These are phyloP conservation scores for Candida awuae DNA, from an alignment of 805 yeast species.

Conservation along the genomic window DNA sequence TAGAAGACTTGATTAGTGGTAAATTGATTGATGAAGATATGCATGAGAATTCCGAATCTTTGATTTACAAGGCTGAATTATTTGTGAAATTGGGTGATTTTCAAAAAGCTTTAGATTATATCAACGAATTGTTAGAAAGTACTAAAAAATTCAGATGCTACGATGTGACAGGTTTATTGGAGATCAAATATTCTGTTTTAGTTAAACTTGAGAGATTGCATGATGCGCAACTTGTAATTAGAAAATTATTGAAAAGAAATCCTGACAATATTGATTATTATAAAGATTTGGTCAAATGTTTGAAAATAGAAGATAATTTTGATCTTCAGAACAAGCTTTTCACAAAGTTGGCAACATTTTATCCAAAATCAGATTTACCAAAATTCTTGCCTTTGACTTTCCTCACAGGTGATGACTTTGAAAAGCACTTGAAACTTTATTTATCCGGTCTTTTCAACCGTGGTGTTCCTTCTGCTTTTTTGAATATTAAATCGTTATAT, in stretches of 20 bases:
- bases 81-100: slow-evolving; percentile 57
- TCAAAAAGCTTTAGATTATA: slow-evolving; percentile 52
- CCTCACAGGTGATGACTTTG: slow-evolving; percentile 39
- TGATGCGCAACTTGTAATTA: slow-evolving; percentile 63
- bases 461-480: slow-evolving; percentile 88
- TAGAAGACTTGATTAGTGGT: slow-evolving; percentile 67
- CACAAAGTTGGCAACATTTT: slow-evolving; percentile 54
- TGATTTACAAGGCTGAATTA: slow-evolving; percentile 62
- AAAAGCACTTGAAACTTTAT: slow-evolving; percentile 43
- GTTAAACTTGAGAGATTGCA: slow-evolving; percentile 39
- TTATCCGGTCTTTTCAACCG: slow-evolving; percentile 54
- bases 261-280: slow-evolving; percentile 74
- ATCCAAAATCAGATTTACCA: slow-evolving; percentile 81
- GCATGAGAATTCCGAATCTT: slow-evolving; percentile 75
- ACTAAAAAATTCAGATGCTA: slow-evolving; percentile 11
- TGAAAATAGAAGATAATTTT: slow-evolving; percentile 44
- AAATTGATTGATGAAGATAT: slow-evolving; percentile 58
- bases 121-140: slow-evolving; percentile 31
- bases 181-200: slow-evolving; percentile 58
- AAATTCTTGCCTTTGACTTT: slow-evolving; percentile 71
- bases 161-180: slow-evolving; percentile 41
- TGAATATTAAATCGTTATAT: slow-evolving; percentile 76
- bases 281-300: slow-evolving; percentile 52
- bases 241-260: slow-evolving; percentile 70
- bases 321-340: slow-evolving; percentile 53